phyloP scores from a whole-genome alignment of 75 land plant species.

The Chamaecyparis obtusa region DNA sequence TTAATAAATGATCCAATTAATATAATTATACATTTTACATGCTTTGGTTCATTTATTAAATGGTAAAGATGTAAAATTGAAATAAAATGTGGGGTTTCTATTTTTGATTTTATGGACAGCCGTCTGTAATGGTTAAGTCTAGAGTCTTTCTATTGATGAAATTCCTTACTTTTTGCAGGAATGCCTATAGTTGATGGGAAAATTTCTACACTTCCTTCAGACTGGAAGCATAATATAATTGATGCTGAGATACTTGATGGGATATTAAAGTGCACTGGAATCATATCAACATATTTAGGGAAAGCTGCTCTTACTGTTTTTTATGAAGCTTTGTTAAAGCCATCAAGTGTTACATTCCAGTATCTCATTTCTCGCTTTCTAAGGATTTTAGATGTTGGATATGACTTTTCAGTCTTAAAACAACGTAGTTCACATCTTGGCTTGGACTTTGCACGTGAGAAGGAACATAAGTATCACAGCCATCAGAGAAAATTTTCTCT shows the following conservation, averaged over 20 bases:
- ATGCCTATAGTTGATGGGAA: slow-evolving; percentile 25
- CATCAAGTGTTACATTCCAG: slow-evolving; percentile 37
- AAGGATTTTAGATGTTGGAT: slow-evolving; percentile 72
- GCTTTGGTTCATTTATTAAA: not conserved
- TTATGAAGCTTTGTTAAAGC: slow-evolving; percentile 59
- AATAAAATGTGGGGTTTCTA: not conserved
- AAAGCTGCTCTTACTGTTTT: slow-evolving; percentile 54
- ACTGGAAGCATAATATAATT: slow-evolving; percentile 22
- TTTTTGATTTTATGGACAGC: not conserved
- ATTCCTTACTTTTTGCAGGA: slow-evolving; percentile 25
- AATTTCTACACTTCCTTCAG: slow-evolving; percentile 22
- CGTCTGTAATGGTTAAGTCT: not conserved
- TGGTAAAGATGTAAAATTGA: not conserved
- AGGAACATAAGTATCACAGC: slow-evolving; percentile 49
- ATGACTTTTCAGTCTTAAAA: slow-evolving; percentile 23
- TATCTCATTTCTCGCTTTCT: slow-evolving; percentile 45
- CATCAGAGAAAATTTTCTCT: slow-evolving; percentile 63
- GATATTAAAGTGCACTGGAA: slow-evolving; percentile 47
- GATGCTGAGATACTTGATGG: slow-evolving; percentile 49
- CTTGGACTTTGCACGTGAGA: slow-evolving; percentile 53
- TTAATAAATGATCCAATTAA: not conserved
- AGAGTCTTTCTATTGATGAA: not conserved
- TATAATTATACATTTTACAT: not conserved
- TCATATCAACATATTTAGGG: slow-evolving; percentile 62
- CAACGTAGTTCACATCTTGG: slow-evolving; percentile 41